These are phyloP conservation scores for Nematodospora valgi DNA, from an alignment of 805 yeast species.

Conservation along the genomic window DNA sequence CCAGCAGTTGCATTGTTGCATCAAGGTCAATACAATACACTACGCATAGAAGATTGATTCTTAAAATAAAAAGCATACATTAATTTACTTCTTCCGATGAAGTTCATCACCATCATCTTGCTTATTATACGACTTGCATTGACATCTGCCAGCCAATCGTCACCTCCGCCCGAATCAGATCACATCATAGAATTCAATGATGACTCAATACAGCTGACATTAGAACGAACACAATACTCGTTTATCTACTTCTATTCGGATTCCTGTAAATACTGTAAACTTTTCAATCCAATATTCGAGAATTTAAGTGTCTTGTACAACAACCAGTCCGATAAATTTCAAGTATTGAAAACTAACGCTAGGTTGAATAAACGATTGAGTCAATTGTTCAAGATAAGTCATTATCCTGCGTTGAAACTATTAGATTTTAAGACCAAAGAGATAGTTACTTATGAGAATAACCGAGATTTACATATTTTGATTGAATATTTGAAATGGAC, in stretches of 20 bases:
- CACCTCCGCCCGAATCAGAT: too few relatives aligned
- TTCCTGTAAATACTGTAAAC: slow-evolving; percentile 30
- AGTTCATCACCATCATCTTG: too few relatives aligned
- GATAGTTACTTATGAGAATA: slow-evolving; percentile 29
- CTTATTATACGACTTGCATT: too few relatives aligned
- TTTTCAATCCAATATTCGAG: slow-evolving; percentile 29
- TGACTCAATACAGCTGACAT: slow-evolving; percentile 11
- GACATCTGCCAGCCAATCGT: too few relatives aligned
- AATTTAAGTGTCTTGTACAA: slow-evolving; percentile 44
- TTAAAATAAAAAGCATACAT: too few relatives aligned
- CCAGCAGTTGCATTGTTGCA: too few relatives aligned
- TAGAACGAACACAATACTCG: slow-evolving; percentile 27
- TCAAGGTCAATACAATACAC: too few relatives aligned
- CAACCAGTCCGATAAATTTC: slow-evolving; percentile 30
- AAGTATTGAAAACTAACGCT: slow-evolving; percentile 29
- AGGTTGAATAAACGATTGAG: slow-evolving; percentile 28
- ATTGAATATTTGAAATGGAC: slow-evolving; percentile 19
- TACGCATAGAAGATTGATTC: too few relatives aligned
- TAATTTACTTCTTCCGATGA: too few relatives aligned
- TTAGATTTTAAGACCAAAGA: slow-evolving; percentile 40
- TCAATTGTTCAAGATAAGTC: slow-evolving; percentile 35
- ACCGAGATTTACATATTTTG: slow-evolving; percentile 18
- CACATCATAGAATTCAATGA: slow-evolving; percentile 15
- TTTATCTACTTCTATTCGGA: slow-evolving; percentile 47
- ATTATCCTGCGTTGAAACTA: slow-evolving; percentile 50